These are phyloP conservation scores for Aureobasidium namibiae DNA, from an alignment of 2,329 filamentous ascomycete genomes.

Conservation along the genomic window DNA sequence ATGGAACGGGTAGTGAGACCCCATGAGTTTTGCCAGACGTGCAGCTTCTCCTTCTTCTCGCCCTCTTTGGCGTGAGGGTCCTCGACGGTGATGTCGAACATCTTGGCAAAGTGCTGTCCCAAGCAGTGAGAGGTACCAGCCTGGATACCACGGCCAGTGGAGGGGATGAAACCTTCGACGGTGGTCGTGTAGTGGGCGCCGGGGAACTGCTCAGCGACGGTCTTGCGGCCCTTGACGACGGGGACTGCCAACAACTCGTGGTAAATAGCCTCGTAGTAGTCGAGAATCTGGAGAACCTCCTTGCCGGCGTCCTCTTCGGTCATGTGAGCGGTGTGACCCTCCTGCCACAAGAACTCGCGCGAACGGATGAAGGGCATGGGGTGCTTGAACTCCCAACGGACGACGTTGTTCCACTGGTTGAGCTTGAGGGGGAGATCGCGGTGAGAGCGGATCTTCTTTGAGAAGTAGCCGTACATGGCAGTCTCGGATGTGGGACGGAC, in stretches of 20 bases:
- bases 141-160: constrained; percentile 93
- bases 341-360: constrained; percentile 96
- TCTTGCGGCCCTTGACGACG: constrained; percentile 89
- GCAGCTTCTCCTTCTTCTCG: constrained; percentile 68
- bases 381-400: constrained; percentile 97
- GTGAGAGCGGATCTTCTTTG: constrained; percentile 95
- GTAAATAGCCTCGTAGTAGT: constrained; percentile 86
- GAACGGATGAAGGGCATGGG: constrained; percentile 77
- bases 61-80: constrained; percentile 64
- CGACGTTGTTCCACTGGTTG: constrained; percentile 96
- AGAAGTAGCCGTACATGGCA: constrained; percentile 93
- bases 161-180: constrained; percentile 91
- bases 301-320: constrained; percentile 71
- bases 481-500: constrained; percentile 63
- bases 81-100: constrained; percentile 97
- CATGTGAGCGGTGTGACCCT: constrained; percentile 88
- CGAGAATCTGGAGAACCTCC: constrained; percentile 88
- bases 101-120: constrained; percentile 97
- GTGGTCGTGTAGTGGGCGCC: constrained; percentile 96
- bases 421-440: constrained; percentile 87
- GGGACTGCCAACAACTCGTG: constrained; percentile 90
- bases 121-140: constrained; percentile 90
- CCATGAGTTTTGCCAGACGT: constrained; percentile 99
- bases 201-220: constrained; percentile 96
- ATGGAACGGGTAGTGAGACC: constrained; percentile 94